Evolutionary conservation across 768 basidiomycete species (phyloP), one percentile per base, ranked within the genome.

Genomic region (Mycena sanguinolenta): DNA sequence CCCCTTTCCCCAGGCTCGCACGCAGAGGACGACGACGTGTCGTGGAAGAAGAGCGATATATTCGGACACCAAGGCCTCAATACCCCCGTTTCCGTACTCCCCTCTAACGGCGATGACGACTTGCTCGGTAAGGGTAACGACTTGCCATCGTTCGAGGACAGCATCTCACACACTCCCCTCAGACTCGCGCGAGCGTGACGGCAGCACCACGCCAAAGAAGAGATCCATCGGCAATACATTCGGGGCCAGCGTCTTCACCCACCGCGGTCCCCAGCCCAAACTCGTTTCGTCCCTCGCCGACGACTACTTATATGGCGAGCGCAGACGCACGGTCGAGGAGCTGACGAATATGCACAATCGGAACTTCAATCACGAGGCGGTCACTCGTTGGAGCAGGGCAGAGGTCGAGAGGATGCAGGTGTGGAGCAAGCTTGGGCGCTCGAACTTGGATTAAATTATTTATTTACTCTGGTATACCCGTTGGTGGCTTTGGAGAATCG

Each of bases 321-420:
- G 44, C 50, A 50, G 70, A 30, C 62, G 61, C 57, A 16, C 34
- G 25, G 62, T 60, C 21, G 66, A 72, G 61, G 71, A 72, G 66
- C 58, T 59, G 12, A 66, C 57, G 21, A 58, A 67, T 44, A 23
- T n/a, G 49, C 58, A 30, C 66, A 72, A 72, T 42, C 57, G 36
- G 58, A 28, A 55, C 28, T 64, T 72, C 34, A 62, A 64, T 44
- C 66, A 65, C 66, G 50, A 50, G 42, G 52, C 62, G 49, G 27
- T 58, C 25, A 46, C 23, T 50, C 66, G 58, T 34, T 68, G 66
- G 65, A 71, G 55, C 52, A 58, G 52, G 36, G 61, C 25, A 5
- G 71, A 72, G 66, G 62, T 63, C n/a, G 63, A 44, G 21, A 52
- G 38, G 62, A 64, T 68, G 66, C 58, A 61, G 60, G 61, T 28